A percentile compares a stretch with the other conserved stretches of the same genome.
Conservation (phyloP, 2,329 filamentous ascomycete genomes). For the Neoarthrinium moseri region DNA sequence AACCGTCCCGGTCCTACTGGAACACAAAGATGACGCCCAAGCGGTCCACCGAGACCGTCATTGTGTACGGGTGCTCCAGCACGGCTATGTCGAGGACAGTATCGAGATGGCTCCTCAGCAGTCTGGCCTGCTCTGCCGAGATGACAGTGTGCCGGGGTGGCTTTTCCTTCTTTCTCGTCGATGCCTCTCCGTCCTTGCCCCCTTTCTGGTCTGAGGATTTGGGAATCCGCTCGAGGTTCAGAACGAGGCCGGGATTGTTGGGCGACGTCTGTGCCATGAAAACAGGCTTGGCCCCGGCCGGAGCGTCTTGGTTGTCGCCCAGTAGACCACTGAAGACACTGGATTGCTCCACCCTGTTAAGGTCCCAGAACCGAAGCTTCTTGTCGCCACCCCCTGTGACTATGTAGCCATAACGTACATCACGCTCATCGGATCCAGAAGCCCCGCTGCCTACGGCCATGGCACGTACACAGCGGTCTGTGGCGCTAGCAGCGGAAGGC, state of each 20-base stretch:
- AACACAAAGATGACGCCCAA: conserved; percentile 88
- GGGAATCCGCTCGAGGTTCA: conserved; percentile 65
- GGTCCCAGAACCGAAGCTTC: conserved; percentile 92
- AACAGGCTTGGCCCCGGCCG: conserved; percentile 60
- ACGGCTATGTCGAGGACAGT: conserved; percentile 85
- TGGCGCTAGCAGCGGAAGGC: conserved; percentile 44
- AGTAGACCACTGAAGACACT: conserved; percentile 73
- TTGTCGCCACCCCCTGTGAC: conserved; percentile 87
- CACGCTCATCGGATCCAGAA: conserved; percentile 66
- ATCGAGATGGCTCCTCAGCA: conserved; percentile 85
- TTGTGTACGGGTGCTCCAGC: conserved; percentile 84
- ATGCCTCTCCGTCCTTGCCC: conserved; percentile 22
- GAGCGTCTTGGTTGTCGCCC: conserved; percentile 50
- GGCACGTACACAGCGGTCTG: conserved; percentile 70
- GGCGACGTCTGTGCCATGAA: conserved; percentile 64
- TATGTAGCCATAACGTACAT: conserved; percentile 78
- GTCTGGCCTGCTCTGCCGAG: conserved; percentile 79
- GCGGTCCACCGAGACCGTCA: conserved; percentile 88
- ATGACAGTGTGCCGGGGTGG: conserved; percentile 80
- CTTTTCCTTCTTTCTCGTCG: conserved; percentile 32
- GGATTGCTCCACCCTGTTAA: conserved; percentile 74
- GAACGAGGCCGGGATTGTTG: conserved; percentile 42
- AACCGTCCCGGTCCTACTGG: conserved; percentile 20
- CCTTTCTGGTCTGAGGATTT: conserved; percentile 29
- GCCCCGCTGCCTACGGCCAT: conserved; percentile 72